Percentiles rank a stretch among this genome's conserved stretches.
phyloP scores from a whole-genome alignment of 2,329 filamentous ascomycete genomes.

The Uncinocarpus reesii region DNA sequence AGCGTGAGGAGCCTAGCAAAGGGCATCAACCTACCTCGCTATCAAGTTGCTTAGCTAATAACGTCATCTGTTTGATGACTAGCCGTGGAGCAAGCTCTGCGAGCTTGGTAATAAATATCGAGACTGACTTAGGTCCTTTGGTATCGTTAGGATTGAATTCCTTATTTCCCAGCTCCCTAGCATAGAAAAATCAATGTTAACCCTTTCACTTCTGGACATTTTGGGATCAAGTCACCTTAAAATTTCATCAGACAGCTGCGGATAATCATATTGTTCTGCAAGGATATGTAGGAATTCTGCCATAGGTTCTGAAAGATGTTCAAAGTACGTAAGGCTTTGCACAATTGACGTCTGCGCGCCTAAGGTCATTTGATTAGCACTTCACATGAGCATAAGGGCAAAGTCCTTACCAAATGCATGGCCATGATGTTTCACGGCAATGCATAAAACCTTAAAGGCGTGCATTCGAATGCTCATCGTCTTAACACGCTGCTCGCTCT shows the following conservation, averaged over 20 bases:
- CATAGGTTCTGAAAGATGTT: slow-evolving; percentile 98
- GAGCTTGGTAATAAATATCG: slow-evolving; percentile 81
- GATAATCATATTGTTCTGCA: slow-evolving; percentile 94
- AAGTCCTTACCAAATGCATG: slow-evolving; percentile 69
- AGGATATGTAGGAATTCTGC: slow-evolving; percentile 95
- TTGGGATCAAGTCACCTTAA: slow-evolving; percentile 42
- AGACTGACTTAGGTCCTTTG: slow-evolving; percentile 90
- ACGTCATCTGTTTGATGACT: slow-evolving; percentile 95
- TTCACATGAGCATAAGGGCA: neutral
- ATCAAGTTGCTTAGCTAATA: slow-evolving; percentile 86
- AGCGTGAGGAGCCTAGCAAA: neutral
- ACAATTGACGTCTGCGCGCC: slow-evolving; percentile 96
- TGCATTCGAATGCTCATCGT: slow-evolving; percentile 86
- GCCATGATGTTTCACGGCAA: slow-evolving; percentile 94
- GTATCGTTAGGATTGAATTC: slow-evolving; percentile 97
- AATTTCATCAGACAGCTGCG: slow-evolving; percentile 87
- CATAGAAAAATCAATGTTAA: neutral
- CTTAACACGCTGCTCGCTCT: slow-evolving; percentile 89
- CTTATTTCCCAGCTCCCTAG: slow-evolving; percentile 82
- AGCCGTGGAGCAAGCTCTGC: slow-evolving; percentile 84
- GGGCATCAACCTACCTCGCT: slow-evolving; percentile 54
- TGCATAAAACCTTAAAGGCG: slow-evolving; percentile 90
- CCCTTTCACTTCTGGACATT: neutral
- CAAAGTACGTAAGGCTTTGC: slow-evolving; percentile 94
- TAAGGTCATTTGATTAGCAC: slow-evolving; percentile 28